A percentile compares a stretch with the other conserved stretches of the same genome.
phyloP scores from a whole-genome alignment of 2,329 filamentous ascomycete species.

The Botrytis deweyae region DNA sequence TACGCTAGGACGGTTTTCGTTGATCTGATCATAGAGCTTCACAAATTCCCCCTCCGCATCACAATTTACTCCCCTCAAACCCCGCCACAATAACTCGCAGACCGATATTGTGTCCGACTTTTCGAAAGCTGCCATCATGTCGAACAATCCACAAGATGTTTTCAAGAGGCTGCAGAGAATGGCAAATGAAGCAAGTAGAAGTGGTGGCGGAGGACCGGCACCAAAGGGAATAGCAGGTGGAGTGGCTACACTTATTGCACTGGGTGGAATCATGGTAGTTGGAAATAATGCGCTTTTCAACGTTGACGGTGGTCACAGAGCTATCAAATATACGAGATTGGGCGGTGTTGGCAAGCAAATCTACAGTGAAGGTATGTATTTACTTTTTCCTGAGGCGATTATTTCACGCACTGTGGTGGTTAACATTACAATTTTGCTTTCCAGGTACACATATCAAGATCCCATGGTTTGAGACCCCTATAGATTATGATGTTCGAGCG shows the following conservation, averaged over 20 bases:
- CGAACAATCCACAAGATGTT: slow-evolving; percentile 60
- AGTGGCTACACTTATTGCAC: slow-evolving; percentile 51
- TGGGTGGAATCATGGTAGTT: slow-evolving; percentile 54
- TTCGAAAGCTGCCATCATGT: slow-evolving; percentile 32
- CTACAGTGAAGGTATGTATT: slow-evolving; percentile 76
- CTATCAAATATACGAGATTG: slow-evolving; percentile 95
- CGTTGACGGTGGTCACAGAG: slow-evolving; percentile 97
- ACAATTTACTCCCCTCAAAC: not conserved
- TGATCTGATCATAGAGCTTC: slow-evolving; percentile 15
- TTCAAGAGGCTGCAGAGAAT: slow-evolving; percentile 62
- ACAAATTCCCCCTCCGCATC: not conserved
- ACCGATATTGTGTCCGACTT: not conserved
- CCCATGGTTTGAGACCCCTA: slow-evolving; percentile 95
- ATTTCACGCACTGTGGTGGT: slow-evolving; percentile 8
- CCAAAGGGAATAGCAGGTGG: slow-evolving; percentile 55
- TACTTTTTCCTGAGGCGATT: not conserved
- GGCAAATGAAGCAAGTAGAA: slow-evolving; percentile 54
- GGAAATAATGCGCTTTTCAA: slow-evolving; percentile 64
- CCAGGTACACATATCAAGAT: slow-evolving; percentile 88
- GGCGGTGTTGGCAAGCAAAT: slow-evolving; percentile 95
- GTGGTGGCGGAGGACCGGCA: slow-evolving; percentile 43
- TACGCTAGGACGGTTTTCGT: slow-evolving; percentile 21
- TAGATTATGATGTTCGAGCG: slow-evolving; percentile 96
- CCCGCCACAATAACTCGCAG: slow-evolving; percentile 10
- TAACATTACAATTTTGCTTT: slow-evolving; percentile 24